Conservation (phyloP, 2,329 filamentous ascomycete species). For the Fusarium veterinarium region DNA sequence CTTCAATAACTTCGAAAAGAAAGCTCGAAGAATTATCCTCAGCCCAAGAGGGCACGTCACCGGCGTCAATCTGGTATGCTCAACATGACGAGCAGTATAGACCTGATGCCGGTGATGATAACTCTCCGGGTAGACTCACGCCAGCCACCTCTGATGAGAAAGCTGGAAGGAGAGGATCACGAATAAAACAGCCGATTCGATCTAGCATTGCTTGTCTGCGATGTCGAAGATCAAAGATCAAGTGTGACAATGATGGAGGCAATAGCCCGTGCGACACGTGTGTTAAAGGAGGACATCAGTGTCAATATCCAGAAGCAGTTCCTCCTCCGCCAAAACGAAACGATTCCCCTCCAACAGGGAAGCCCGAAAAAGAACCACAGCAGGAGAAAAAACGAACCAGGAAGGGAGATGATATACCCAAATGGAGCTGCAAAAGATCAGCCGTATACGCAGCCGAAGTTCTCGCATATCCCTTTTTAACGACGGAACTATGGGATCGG, state of each 20-base stretch:
- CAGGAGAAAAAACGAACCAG: constrained; percentile 10
- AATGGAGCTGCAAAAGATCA: neutral
- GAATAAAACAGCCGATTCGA: constrained; percentile 67
- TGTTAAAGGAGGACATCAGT: constrained; percentile 76
- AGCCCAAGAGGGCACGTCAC: neutral
- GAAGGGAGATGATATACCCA: neutral
- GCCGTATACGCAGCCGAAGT: constrained; percentile 64
- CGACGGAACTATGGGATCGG: constrained; percentile 73
- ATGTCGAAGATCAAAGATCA: constrained; percentile 85
- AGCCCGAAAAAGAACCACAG: neutral
- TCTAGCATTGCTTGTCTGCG: constrained; percentile 83
- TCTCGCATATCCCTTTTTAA: constrained; percentile 71
- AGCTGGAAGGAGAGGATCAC: constrained; percentile 25
- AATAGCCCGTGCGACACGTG: constrained; percentile 80
- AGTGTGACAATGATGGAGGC: constrained; percentile 83
- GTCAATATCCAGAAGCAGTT: constrained; percentile 71
- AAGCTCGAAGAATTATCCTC: constrained; percentile 5
- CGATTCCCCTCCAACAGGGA: constrained; percentile 42
- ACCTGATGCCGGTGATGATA: neutral
- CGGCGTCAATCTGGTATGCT: neutral
- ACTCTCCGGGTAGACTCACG: neutral
- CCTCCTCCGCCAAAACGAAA: constrained; percentile 55
- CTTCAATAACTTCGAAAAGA: neutral
- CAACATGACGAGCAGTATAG: neutral
- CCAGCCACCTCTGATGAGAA: constrained; percentile 17